Base-by-base conservation (phyloP, 2,329 filamentous ascomycete species). In the Hypomyces rosellus region DNA sequence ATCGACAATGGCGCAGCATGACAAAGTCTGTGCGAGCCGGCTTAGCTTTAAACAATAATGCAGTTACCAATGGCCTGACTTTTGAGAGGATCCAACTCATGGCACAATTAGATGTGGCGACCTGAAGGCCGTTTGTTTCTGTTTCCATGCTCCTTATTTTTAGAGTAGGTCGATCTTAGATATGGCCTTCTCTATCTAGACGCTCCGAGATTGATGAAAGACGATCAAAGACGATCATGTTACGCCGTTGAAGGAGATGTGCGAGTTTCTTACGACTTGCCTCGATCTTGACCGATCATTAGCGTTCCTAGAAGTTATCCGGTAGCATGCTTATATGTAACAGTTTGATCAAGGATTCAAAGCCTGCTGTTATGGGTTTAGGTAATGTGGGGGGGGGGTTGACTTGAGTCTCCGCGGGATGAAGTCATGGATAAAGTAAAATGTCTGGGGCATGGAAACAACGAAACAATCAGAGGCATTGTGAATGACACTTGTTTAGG, bases 391-490 rank as follows among this genome's bases (percentile, higher is more conserved):
- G n/a, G n/a, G n/a, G n/a, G 39, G 39, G 39, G 16, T 42, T 30
- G 9, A 6, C 25, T 11, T 30, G 25, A 6, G 6, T 30, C 6
- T 30, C 39, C 12, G 15, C 8, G 39, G 7, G 34, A 40, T 51
- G 49, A 51, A 40, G 49, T 51, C 49, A 48, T 51, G 49, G 45
- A 36, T 12, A 3, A 18, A 45, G 18, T n/a, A 34, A 9, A 51
- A 48, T 44, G 40, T 47, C 44, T 44, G 49, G 45, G 49, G 45
- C 48, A 47, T 30, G 37, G 30, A 44, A 40, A 47, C 34, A 39
- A 47, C 33, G 20, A 34, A 40, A 34, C 33, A 30, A 30, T 30
- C 25, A 30, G 25, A 30, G 25, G 6, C 25, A 30, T 30, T 30
- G 25, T 8, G 25, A 30, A 30, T 30, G 25, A 16, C 36, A 38